These are phyloP conservation scores for Colletotrichum liriopes DNA, from an alignment of 2,329 filamentous ascomycete genomes.

Conservation along the genomic window DNA sequence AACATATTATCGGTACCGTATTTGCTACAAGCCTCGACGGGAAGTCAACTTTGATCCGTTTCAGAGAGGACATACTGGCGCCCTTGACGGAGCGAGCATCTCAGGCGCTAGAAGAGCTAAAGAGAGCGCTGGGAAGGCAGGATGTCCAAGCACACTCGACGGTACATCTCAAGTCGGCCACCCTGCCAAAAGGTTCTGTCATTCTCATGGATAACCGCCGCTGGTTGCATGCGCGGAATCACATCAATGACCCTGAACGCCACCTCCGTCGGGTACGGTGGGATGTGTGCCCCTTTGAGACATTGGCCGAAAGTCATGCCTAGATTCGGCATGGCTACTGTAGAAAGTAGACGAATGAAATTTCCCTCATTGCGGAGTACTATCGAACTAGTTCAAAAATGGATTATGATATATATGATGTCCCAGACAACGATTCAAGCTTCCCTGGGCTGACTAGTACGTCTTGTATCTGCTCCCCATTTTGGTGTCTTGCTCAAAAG, in stretches of 20 bases:
- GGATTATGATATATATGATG: too few species aligned
- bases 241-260: slow-evolving; percentile 52
- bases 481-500: too few species aligned
- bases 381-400: too few species aligned
- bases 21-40: slow-evolving; percentile 32
- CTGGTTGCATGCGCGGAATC: slow-evolving; percentile 54
- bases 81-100: slow-evolving; percentile 47
- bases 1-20: slow-evolving; percentile 47
- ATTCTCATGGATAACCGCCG: slow-evolving; percentile 54
- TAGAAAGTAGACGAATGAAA: background rate
- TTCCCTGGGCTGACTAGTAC: too few species aligned
- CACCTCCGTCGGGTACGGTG: slow-evolving; percentile 55
- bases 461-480: too few species aligned
- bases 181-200: slow-evolving; percentile 49
- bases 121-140: slow-evolving; percentile 36
- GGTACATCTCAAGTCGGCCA: slow-evolving; percentile 47
- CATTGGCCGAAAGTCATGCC: background rate
- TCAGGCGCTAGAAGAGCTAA: slow-evolving; percentile 48
- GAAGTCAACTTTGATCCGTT: slow-evolving; percentile 47
- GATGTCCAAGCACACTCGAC: slow-evolving; percentile 42
- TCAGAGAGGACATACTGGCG: slow-evolving; percentile 51
- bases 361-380: too few species aligned
- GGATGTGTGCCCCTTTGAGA: slow-evolving; percentile 50
- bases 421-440: too few species aligned
- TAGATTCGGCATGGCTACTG: background rate